Base-by-base conservation (phyloP, 371 early-diverging fungal genomes). In the Entomophthora muscae region DNA sequence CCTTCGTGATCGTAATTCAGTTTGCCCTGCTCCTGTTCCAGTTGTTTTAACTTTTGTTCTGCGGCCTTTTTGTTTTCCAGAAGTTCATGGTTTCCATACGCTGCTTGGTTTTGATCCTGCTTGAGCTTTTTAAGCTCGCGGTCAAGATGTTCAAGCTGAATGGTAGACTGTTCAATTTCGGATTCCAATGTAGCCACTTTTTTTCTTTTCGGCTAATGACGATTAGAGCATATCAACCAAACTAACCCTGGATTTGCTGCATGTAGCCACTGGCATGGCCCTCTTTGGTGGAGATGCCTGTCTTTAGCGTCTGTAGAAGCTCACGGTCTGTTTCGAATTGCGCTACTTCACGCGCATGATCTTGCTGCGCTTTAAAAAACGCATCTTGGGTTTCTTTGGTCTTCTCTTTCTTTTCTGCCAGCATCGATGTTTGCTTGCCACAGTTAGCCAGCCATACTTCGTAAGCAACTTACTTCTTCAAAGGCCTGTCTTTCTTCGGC, bases 251-350 rank as follows among this genome's bases (percentile, higher is more conserved):
- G 7, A 98, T 70, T 68, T 95, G 95, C 67, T 94, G 89, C 83
- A 88, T 82, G 66, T 92, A 98, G 0, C 97, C 95, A 67, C 84
- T 89, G 65, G 95, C 93, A 61, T 88, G 85, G 1, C 95, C 94
- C 70, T 91, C 90, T 61, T 86, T 81, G 0, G 90, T 84, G 1
- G 95, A 78, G 22, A 96, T 73, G 32, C 98, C 98, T 0, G 96
- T 96, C 0, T 91, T 88, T 24, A 98, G 76, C 0, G 93, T 88
- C 67, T 93, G 91, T 12, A 95, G 70, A 32, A 98, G 75, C 64
- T 93, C 89, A 52, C 94, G 91, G 22, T 79, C 76, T 67, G 78
- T 81, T 27, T 82, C 76, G 51, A 90, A 79, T 52, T 85, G 78
- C 23, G 81, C 70, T 3, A 73, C 69, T 66, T 86, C 79, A 24